phyloP scores from a whole-genome alignment of 176 grass and related monocot genomes.

The Aegilops tauschii region DNA sequence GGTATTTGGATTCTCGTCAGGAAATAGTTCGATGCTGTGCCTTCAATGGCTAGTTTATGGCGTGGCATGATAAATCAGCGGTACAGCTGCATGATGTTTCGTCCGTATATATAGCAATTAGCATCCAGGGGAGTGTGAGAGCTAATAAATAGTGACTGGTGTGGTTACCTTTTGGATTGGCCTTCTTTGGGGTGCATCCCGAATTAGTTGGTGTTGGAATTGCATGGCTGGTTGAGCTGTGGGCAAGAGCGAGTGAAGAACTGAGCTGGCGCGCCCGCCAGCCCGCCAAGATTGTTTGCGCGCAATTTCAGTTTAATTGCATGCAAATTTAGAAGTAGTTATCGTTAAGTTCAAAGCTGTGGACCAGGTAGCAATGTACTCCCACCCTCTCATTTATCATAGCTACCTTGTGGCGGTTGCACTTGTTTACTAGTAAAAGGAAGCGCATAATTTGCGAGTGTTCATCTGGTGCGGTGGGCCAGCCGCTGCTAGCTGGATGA shows the following conservation, averaged over 20 bases:
- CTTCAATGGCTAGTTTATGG: neutral
- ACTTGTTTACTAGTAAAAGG: neutral
- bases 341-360: neutral
- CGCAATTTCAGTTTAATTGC: neutral
- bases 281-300: neutral
- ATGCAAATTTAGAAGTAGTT: neutral
- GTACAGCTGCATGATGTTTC: neutral
- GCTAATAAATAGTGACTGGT: neutral
- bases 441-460: neutral
- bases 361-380: neutral
- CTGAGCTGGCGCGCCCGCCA: neutral
- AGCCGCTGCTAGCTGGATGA: neutral
- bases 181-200: neutral
- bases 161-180: neutral
- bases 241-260: conserved; percentile 11
- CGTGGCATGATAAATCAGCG: neutral
- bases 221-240: neutral
- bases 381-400: neutral
- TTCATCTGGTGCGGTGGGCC: conserved; percentile 16
- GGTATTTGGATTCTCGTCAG: neutral
- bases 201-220: conserved; percentile 9
- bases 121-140: neutral
- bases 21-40: neutral
- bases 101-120: neutral
- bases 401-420: neutral